Evolutionary conservation across 768 basidiomycete species (phyloP).

Genomic region (Leccinum uliginosum): DNA sequence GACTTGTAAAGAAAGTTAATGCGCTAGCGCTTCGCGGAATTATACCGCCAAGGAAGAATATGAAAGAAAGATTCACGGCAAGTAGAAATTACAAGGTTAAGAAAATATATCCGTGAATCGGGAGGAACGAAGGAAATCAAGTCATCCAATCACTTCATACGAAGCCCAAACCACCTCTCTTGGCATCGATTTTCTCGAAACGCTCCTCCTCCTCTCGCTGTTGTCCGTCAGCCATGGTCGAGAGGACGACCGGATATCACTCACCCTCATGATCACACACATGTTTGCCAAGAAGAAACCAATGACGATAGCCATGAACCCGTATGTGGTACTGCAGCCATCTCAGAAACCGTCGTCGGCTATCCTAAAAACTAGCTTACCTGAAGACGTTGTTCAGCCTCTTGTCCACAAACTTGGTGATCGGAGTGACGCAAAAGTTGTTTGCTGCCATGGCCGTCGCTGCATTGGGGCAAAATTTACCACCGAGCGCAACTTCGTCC

Average conservation of each 20-base stretch:
- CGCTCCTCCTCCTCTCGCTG: slow-evolving; percentile 78
- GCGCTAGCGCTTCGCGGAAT: slow-evolving; percentile 4
- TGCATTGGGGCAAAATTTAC: slow-evolving; percentile 52
- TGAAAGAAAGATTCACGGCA: not conserved
- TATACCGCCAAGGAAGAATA: not conserved
- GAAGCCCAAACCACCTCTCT: slow-evolving; percentile 83
- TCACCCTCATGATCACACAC: slow-evolving; percentile 80
- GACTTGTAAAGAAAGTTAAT: not conserved
- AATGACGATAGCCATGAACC: slow-evolving; percentile 77
- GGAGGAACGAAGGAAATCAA: not conserved
- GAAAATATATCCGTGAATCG: not conserved
- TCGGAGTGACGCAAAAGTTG: slow-evolving; percentile 69
- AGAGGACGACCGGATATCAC: not conserved
- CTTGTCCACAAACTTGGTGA: slow-evolving; percentile 63
- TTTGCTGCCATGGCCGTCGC: slow-evolving; percentile 31
- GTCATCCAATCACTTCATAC: slow-evolving; percentile 44
- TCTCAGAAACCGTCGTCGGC: not conserved
- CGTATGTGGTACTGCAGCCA: slow-evolving; percentile 57
- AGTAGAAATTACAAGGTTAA: not conserved
- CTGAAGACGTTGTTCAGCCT: slow-evolving; percentile 82
- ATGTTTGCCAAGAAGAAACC: slow-evolving; percentile 74
- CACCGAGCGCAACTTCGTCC: slow-evolving; percentile 55
- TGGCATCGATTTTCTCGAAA: slow-evolving; percentile 86
- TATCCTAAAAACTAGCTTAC: slow-evolving; percentile 36
- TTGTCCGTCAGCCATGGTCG: slow-evolving; percentile 6